Conservation (phyloP, 2,329 filamentous ascomycete species). For the Cercospora janseana region DNA sequence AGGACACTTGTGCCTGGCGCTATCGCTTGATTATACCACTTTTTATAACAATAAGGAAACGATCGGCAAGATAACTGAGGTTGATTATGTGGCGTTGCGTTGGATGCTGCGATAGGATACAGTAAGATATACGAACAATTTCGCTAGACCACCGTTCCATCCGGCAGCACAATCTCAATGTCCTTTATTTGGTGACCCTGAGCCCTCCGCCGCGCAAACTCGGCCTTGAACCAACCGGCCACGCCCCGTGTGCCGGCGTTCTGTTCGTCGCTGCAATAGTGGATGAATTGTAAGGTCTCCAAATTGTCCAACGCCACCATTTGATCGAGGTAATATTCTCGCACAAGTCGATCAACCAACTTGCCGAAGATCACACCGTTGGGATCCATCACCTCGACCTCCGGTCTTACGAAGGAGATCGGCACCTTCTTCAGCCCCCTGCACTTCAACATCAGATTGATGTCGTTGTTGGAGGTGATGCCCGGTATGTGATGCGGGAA, state of each 20-base stretch:
- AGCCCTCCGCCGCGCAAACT: not conserved
- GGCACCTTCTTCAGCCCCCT: constrained; percentile 13
- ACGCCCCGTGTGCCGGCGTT: not conserved
- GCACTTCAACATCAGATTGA: constrained; percentile 22
- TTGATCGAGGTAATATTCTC: not conserved
- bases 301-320: constrained; percentile 1
- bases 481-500: not conserved
- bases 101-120: too few relatives aligned
- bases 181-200: not conserved
- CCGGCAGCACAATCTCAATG: not conserved
- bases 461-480: constrained; percentile 18
- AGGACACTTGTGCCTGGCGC: too few relatives aligned
- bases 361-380: too few relatives aligned
- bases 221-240: constrained; percentile 6
- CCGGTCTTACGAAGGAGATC: constrained; percentile 9
- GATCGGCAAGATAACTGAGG: too few relatives aligned
- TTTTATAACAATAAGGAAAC: too few relatives aligned
- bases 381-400: too few relatives aligned
- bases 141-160: not conserved
- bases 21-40: too few relatives aligned
- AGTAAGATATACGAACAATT: too few relatives aligned
- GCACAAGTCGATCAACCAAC: not conserved
- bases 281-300: not conserved
- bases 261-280: not conserved
- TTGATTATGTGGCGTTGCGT: too few relatives aligned